These are phyloP conservation scores for Agarophyton chilense DNA, from an alignment of 23 red algal genomes.

Conservation along the genomic window DNA sequence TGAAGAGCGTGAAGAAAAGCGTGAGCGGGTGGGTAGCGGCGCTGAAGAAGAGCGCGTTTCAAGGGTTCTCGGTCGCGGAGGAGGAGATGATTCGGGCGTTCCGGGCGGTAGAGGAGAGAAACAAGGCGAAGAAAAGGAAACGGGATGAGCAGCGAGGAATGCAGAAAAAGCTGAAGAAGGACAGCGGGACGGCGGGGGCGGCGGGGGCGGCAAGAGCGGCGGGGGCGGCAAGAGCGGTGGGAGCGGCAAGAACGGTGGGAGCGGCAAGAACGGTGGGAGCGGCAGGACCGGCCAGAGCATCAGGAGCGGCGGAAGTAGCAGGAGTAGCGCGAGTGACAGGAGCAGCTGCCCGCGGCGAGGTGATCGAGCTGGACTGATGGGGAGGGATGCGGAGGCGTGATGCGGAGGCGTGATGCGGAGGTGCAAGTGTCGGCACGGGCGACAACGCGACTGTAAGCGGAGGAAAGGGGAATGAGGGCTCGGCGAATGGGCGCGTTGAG, in stretches of 20 bases:
- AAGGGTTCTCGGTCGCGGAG: constrained; percentile 42
- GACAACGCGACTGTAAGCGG: neutral
- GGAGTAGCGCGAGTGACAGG: neutral
- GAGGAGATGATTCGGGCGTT: constrained; percentile 36
- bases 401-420: too few species aligned
- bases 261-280: too few species aligned
- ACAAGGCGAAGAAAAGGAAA: constrained; percentile 48
- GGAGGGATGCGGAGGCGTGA: too few species aligned
- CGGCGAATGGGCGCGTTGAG: constrained; percentile 11
- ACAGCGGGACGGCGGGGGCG: neutral
- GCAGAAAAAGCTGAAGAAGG: constrained; percentile 30
- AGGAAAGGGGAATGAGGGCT: too few species aligned
- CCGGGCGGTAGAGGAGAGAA: constrained; percentile 50
- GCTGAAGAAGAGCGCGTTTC: constrained; percentile 48
- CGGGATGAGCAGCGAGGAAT: constrained; percentile 15
- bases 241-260: too few species aligned
- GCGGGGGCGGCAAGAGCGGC: too few species aligned
- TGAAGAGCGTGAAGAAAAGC: constrained; percentile 53
- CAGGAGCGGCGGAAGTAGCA: too few species aligned
- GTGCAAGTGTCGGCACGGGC: neutral
- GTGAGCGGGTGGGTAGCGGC: constrained; percentile 34
- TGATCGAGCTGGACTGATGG: constrained; percentile 42
- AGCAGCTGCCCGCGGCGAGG: neutral
- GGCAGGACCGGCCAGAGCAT: too few species aligned
- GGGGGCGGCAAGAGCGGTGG: too few species aligned